These are phyloP conservation scores for Porphyrellus cyaneotinctus DNA, from an alignment of 768 basidiomycete genomes.

Conservation along the genomic window DNA sequence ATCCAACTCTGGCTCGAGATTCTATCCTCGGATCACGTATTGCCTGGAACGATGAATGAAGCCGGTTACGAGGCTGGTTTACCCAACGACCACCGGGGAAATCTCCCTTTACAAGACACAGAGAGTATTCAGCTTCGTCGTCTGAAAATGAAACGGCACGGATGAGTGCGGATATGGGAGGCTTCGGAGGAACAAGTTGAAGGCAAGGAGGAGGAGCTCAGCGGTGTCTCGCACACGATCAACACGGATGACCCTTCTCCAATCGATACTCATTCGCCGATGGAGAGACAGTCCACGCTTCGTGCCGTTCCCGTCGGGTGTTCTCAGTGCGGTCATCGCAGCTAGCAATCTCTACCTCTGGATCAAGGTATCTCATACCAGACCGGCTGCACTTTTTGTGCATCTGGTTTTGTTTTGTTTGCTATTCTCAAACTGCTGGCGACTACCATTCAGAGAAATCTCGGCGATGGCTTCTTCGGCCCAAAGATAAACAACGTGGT, in stretches of 20 bases:
- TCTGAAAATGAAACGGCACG: constrained; percentile 1
- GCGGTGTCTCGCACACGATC: constrained; percentile 6
- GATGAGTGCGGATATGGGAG: neutral
- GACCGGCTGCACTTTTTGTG: constrained; percentile 64
- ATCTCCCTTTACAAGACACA: neutral
- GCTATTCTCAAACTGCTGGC: constrained; percentile 58
- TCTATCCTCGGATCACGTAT: too few species aligned
- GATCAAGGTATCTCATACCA: constrained; percentile 39
- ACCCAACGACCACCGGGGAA: neutral
- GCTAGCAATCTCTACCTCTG: constrained; percentile 67
- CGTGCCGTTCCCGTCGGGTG: constrained; percentile 51
- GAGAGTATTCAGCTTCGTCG: neutral
- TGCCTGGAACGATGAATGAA: neutral
- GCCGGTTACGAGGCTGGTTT: neutral
- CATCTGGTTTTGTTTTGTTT: constrained; percentile 54
- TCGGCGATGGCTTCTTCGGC: constrained; percentile 53
- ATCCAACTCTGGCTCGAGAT: neutral
- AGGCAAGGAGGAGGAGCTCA: neutral
- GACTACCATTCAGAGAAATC: constrained; percentile 39
- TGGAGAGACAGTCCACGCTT: constrained; percentile 47
- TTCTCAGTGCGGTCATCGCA: constrained; percentile 51
- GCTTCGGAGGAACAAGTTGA: neutral
- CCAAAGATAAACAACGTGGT: constrained; percentile 53
- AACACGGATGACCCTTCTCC: constrained; percentile 46
- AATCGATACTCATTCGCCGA: constrained; percentile 41